phyloP scores from a whole-genome alignment of 805 yeast genomes.

The Kodamaea neixiangensis region DNA sequence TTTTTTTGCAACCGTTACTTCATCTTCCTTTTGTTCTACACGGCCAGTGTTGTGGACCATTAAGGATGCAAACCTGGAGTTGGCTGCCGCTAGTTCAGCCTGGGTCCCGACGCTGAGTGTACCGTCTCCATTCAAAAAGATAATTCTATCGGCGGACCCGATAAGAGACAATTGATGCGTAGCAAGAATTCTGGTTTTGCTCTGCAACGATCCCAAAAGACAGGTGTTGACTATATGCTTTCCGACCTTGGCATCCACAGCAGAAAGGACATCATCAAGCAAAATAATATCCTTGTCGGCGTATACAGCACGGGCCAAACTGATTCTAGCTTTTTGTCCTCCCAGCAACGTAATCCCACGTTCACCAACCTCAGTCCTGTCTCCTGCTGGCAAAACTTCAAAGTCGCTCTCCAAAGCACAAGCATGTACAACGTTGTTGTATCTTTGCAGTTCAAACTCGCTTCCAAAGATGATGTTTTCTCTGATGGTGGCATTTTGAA shows the following conservation, averaged over 20 bases:
- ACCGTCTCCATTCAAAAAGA: slow-evolving; percentile 69
- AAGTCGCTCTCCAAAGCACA: slow-evolving; percentile 71
- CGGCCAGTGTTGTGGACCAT: slow-evolving; percentile 28
- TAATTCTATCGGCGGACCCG: slow-evolving; percentile 64
- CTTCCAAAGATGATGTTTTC: slow-evolving; percentile 76
- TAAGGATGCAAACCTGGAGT: slow-evolving; percentile 34
- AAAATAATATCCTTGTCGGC: slow-evolving; percentile 65
- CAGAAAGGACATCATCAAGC: slow-evolving; percentile 78
- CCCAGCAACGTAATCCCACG: slow-evolving; percentile 86
- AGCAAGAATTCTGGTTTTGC: slow-evolving; percentile 73
- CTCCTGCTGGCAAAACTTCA: slow-evolving; percentile 69
- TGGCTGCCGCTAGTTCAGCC: slow-evolving; percentile 48
- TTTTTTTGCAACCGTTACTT: neutral
- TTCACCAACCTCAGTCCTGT: slow-evolving; percentile 78
- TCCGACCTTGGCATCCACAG: slow-evolving; percentile 88
- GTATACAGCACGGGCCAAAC: slow-evolving; percentile 78
- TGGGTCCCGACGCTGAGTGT: slow-evolving; percentile 60
- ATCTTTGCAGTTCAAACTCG: slow-evolving; percentile 51
- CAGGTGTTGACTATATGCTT: slow-evolving; percentile 72
- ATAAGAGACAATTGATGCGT: slow-evolving; percentile 81
- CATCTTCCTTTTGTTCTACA: slow-evolving; percentile 15
- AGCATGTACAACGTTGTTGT: slow-evolving; percentile 56
- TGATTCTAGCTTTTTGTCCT: slow-evolving; percentile 83
- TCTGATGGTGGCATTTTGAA: slow-evolving; percentile 74
- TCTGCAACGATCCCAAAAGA: slow-evolving; percentile 54